Base-by-base conservation (phyloP, 2,329 filamentous ascomycete genomes). In the Botrytis byssoidea region DNA sequence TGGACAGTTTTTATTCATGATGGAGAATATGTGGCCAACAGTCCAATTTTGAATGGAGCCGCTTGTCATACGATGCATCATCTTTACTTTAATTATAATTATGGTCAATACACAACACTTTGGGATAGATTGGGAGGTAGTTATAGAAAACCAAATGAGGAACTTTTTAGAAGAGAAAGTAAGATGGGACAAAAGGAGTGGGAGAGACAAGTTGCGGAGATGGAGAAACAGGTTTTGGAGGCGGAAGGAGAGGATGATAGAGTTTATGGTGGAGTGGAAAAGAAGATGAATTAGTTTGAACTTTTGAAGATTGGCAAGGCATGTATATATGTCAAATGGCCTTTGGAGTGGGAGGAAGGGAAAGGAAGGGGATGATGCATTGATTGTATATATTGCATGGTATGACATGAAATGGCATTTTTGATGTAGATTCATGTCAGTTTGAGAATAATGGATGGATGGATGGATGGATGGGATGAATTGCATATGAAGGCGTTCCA, bases 1-100 rank as follows among this genome's bases (percentile, higher is more conserved):
- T 98, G 95, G 95, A 97, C 95, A 57, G 93, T 98, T 79, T 88
- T 98, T 84, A 98, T 98, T 80, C 90, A 98, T 83, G 95, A 98
- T 80, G 95, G 95, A 80, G 95, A 98, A 84, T 98, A 97, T 82
- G 89, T 97, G 25, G 92, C 94, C 80, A 93, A 98, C 84, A 93
- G 92, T 80, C 92, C 94, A n/a, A 83, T 98, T 78, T 90, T 98
- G 84, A 98, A 98, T 82, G 95, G 95, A 70, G 94, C 95, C 20
- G 95, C 95, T 42, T 98, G 95, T 86, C 95, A 98, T 83, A 94
- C 92, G 35, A 89, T 95, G 87, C 95, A 98, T 83, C 95, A 98
- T 82, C 83, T 94, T 57, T 93, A 93, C 83, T 93, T 93, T 86
- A 92, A 93, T 84, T 93, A 93, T 87, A 98, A 97, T 85, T 98